Evolutionary conservation across 2,329 filamentous ascomycete genomes (phyloP).

Genomic region (Penicillium sp.): DNA sequence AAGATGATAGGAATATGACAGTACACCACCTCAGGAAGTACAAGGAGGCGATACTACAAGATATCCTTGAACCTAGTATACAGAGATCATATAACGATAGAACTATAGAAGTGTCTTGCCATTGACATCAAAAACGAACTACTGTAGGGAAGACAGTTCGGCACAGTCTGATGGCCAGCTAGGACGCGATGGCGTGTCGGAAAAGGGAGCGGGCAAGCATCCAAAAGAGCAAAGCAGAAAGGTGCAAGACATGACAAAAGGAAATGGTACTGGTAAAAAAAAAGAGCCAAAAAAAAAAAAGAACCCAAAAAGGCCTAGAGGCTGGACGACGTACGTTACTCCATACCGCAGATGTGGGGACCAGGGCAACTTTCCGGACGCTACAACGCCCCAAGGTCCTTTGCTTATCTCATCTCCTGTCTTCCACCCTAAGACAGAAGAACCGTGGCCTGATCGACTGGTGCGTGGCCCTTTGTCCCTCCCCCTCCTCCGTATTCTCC

Average conservation of each 20-base stretch:
- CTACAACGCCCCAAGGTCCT: conserved; percentile 18
- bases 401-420: conserved; percentile 18
- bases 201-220: background rate
- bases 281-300: background rate
- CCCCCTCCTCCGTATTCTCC: background rate
- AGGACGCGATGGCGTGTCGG: background rate
- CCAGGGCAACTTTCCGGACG: conserved; percentile 15
- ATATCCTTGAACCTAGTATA: background rate
- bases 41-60: background rate
- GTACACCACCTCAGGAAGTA: too few species aligned
- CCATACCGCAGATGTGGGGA: conserved; percentile 21
- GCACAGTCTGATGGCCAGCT: background rate
- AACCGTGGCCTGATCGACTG: conserved; percentile 22
- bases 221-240: too few species aligned
- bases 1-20: background rate
- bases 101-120: background rate
- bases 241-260: background rate
- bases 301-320: background rate
- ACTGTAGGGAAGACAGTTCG: background rate
- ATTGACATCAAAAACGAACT: background rate
- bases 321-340: conserved; percentile 1
- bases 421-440: background rate
- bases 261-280: background rate
- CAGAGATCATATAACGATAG: conserved; percentile 4
- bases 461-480: conserved; percentile 23